A percentile compares a stretch with the other conserved stretches of the same genome.
phyloP scores from a whole-genome alignment of 148 eudicot genomes.

The Drosera capensis region DNA sequence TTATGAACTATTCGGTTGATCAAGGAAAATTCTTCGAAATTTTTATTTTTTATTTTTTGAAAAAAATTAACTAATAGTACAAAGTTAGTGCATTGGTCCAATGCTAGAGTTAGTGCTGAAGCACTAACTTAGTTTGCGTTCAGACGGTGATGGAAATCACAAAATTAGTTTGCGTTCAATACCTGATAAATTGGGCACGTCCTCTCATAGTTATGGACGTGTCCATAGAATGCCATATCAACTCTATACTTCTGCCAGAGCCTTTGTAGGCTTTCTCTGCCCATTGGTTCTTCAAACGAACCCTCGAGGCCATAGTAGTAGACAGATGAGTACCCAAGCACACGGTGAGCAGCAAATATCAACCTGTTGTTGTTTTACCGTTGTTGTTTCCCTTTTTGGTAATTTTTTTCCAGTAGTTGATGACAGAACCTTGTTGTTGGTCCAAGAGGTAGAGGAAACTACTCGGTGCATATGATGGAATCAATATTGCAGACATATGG shows the following conservation, averaged over 20 bases:
- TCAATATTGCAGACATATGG: conserved; percentile 71
- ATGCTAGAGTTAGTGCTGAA: no score
- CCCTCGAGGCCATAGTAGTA: conserved; percentile 46
- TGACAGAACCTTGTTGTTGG: conserved; percentile 75
- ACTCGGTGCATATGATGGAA: conserved; percentile 83
- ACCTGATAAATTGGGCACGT: conserved; percentile 92
- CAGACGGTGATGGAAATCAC: no score
- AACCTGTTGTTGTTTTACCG: no score
- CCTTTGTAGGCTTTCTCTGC: conserved; percentile 80
- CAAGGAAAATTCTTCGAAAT: conserved; percentile 30
- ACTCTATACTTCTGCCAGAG: conserved; percentile 96
- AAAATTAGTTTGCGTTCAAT: no score
- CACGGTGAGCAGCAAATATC: conserved; percentile 81
- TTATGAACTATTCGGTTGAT: no score
- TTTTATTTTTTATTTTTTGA: conserved; percentile 55
- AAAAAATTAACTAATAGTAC: not conserved
- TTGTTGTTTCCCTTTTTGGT: no score
- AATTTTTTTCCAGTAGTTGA: conserved; percentile 74
- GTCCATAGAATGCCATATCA: conserved; percentile 78
- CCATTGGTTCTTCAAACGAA: conserved; percentile 86
- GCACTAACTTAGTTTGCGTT: no score
- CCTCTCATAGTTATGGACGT: conserved; percentile 78
- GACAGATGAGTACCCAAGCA: conserved; percentile 69
- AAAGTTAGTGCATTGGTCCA: not conserved
- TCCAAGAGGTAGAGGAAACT: conserved; percentile 71